These are phyloP conservation scores for Coemansia javaensis DNA, from an alignment of 192 early-diverging fungal species.

Conservation along the genomic window DNA sequence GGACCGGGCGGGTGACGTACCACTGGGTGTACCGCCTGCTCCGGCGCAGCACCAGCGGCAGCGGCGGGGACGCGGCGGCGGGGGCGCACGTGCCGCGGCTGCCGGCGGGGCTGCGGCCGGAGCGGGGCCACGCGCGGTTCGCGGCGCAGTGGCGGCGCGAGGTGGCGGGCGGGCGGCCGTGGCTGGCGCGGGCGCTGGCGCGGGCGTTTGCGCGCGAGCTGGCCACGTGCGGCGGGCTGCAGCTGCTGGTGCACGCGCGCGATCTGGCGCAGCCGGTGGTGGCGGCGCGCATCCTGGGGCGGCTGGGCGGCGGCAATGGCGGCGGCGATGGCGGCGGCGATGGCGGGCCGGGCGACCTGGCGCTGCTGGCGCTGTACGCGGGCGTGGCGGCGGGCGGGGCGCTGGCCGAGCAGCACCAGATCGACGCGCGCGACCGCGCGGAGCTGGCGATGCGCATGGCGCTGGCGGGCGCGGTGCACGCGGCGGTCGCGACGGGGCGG, in stretches of 20 bases:
- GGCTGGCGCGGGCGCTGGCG: slow-evolving; percentile 7
- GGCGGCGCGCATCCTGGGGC: slow-evolving; percentile 17
- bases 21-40: slow-evolving; percentile 27
- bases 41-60: neutral
- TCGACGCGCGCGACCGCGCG: slow-evolving; percentile 22
- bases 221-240: slow-evolving; percentile 10
- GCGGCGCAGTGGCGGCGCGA: slow-evolving; percentile 9
- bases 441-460: slow-evolving; percentile 16
- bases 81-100: neutral
- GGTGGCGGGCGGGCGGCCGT: neutral
- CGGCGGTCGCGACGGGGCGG: neutral
- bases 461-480: slow-evolving; percentile 19
- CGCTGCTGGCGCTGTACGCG: slow-evolving; percentile 5
- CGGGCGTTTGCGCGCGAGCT: slow-evolving; percentile 16
- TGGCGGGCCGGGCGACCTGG: no score
- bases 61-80: neutral
- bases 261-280: slow-evolving; percentile 15
- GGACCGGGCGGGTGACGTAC: slow-evolving; percentile 17
- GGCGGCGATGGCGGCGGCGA: neutral
- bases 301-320: neutral
- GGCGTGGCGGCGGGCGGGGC: neutral
- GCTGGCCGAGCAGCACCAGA: slow-evolving; percentile 34
- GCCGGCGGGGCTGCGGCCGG: slow-evolving; percentile 8
- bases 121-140: neutral
- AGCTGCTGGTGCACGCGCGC: slow-evolving; percentile 16